Conservation (phyloP, 441 rosid species). For the Rhodomyrtus psidioides region DNA sequence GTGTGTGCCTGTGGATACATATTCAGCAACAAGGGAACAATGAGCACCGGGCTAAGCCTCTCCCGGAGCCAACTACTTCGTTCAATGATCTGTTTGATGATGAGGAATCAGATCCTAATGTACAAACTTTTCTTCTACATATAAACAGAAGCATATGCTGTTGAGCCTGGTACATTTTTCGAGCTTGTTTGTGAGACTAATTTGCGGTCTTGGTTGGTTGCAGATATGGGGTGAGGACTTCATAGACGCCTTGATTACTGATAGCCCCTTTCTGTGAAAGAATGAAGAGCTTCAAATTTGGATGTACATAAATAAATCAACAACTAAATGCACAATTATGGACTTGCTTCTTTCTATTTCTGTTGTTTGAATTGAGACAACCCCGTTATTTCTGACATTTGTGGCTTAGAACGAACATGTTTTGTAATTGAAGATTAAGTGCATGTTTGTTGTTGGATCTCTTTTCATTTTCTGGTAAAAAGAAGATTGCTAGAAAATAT, state of each 20-base stretch:
- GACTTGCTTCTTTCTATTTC: not conserved
- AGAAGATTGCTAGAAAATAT: not conserved
- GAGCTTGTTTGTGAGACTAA: not conserved
- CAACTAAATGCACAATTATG: not conserved
- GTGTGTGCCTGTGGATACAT: not conserved
- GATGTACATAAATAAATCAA: not conserved
- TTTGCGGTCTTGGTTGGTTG: not conserved
- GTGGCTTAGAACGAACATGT: not conserved
- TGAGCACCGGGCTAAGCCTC: not conserved
- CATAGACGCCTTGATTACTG: conserved; percentile 22
- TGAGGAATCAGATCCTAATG: not conserved
- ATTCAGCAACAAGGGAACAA: not conserved
- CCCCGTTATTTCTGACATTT: not conserved
- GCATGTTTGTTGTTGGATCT: not conserved
- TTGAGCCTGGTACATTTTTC: not conserved
- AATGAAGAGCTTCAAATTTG: not conserved
- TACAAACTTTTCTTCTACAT: not conserved
- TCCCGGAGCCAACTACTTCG: not conserved
- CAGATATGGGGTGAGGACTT: conserved; percentile 41
- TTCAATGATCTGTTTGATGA: not conserved
- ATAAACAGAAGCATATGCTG: not conserved
- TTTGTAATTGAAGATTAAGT: not conserved
- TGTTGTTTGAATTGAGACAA: no score
- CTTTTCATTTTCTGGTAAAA: not conserved
- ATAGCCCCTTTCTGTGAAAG: not conserved